Percentiles rank a stretch among this genome's conserved stretches.
Conservation (phyloP, 345 rosid genomes). For the Citrus hindsii region DNA sequence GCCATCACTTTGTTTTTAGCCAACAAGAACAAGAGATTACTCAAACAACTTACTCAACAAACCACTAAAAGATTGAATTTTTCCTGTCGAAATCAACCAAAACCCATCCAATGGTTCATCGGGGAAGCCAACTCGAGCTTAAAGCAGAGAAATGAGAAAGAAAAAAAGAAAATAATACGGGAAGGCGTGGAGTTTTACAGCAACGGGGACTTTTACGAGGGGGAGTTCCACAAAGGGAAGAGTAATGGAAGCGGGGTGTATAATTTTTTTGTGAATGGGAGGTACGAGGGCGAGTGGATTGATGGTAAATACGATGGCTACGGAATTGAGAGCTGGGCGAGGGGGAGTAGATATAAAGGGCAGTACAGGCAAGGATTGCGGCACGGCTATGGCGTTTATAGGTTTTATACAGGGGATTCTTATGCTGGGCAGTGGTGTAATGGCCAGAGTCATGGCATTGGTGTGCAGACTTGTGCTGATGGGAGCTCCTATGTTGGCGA, state of each 20-base stretch:
- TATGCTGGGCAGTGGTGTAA: conserved; percentile 90
- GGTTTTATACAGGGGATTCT: conserved; percentile 89
- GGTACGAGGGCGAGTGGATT: conserved; percentile 94
- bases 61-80: conserved; percentile 36
- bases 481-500: conserved; percentile 81
- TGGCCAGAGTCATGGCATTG: conserved; percentile 94
- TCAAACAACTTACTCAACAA: conserved; percentile 52
- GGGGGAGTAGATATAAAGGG: conserved; percentile 91
- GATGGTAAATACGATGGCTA: conserved; percentile 87
- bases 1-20: conserved; percentile 83
- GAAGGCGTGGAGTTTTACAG: conserved; percentile 84
- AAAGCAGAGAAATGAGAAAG: neutral
- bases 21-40: conserved; percentile 58
- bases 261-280: conserved; percentile 65
- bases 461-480: conserved; percentile 83
- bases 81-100: conserved; percentile 34
- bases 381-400: conserved; percentile 77
- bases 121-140: conserved; percentile 38
- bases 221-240: conserved; percentile 78
- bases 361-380: conserved; percentile 77
- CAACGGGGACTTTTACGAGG: conserved; percentile 92
- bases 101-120: conserved; percentile 79
- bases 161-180: conserved; percentile 33
- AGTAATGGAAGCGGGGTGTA: conserved; percentile 96
- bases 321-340: conserved; percentile 92